These are phyloP conservation scores for Lachancea kluyveri DNA, from an alignment of 805 yeast species.

Conservation along the genomic window DNA sequence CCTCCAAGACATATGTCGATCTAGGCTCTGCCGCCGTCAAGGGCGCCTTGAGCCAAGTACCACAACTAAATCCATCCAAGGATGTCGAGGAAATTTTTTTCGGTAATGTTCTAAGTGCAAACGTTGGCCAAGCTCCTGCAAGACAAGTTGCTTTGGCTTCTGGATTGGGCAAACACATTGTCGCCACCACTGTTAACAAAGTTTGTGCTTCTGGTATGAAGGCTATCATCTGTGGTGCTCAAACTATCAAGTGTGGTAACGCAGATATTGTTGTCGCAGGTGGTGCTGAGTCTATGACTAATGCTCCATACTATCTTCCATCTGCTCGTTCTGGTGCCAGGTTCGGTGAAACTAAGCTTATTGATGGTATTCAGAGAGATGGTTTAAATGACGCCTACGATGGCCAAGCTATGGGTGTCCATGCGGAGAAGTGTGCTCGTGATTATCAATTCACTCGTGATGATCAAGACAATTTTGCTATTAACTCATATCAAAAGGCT, in stretches of 20 bases:
- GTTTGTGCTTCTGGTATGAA: slow-evolving; percentile 97
- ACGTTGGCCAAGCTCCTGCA: slow-evolving; percentile 96
- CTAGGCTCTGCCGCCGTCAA: slow-evolving; percentile 90
- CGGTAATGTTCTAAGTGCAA: slow-evolving; percentile 90
- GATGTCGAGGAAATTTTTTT: slow-evolving; percentile 85
- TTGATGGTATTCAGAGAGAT: slow-evolving; percentile 89
- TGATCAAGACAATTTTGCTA: slow-evolving; percentile 84
- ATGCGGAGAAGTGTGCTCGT: slow-evolving; percentile 93
- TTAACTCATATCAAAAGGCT: slow-evolving; percentile 80
- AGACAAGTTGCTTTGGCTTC: slow-evolving; percentile 93
- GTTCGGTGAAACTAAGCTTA: slow-evolving; percentile 72
- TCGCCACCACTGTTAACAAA: slow-evolving; percentile 89
- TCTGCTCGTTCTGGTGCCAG: slow-evolving; percentile 82
- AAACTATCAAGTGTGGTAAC: slow-evolving; percentile 77
- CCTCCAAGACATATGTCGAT: slow-evolving; percentile 73
- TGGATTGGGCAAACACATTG: slow-evolving; percentile 72
- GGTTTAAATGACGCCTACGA: slow-evolving; percentile 92
- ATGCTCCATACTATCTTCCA: slow-evolving; percentile 88
- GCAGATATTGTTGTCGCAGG: slow-evolving; percentile 95
- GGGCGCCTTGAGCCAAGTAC: slow-evolving; percentile 78
- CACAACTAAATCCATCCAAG: slow-evolving; percentile 60
- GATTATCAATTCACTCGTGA: slow-evolving; percentile 76
- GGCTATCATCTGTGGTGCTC: slow-evolving; percentile 85
- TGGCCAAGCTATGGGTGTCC: slow-evolving; percentile 87
- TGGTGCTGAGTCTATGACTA: slow-evolving; percentile 97